Evolutionary conservation across 2,329 filamentous ascomycete species (phyloP).

Genomic region (Pseudocercospora crystallina): DNA sequence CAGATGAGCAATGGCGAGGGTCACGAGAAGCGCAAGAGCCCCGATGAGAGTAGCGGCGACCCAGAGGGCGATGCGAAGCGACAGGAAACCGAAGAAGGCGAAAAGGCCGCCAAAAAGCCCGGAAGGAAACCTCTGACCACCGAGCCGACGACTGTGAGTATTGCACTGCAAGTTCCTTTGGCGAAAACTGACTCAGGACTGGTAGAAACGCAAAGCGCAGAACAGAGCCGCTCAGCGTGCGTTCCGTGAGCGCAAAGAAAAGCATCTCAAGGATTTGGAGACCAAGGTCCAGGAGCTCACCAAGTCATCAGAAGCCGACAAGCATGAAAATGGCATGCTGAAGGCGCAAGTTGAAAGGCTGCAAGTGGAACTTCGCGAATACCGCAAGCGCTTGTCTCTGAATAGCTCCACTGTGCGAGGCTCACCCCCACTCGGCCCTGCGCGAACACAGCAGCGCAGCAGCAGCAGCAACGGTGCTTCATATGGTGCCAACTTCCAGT

Average conservation of each 20-base stretch:
- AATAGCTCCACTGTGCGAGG: slow-evolving; percentile 49
- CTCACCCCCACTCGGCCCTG: slow-evolving; percentile 47
- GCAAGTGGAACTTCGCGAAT: slow-evolving; percentile 80
- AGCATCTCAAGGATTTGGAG: slow-evolving; percentile 82
- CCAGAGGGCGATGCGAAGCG: slow-evolving; percentile 70
- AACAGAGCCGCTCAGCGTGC: slow-evolving; percentile 90
- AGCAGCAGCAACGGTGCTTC: slow-evolving; percentile 25
- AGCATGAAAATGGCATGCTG: slow-evolving; percentile 79
- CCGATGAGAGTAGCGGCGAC: slow-evolving; percentile 63
- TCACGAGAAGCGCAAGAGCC: slow-evolving; percentile 71
- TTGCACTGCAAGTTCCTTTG: no score
- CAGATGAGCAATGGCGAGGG: slow-evolving; percentile 43
- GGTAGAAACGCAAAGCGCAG: slow-evolving; percentile 89
- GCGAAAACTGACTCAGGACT: no score
- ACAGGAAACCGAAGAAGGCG: slow-evolving; percentile 76
- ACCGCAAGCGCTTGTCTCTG: slow-evolving; percentile 79
- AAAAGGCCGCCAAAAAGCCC: slow-evolving; percentile 90
- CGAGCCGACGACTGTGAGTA: slow-evolving; percentile 89
- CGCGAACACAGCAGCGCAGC: slow-evolving; percentile 27
- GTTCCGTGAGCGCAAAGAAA: slow-evolving; percentile 93
- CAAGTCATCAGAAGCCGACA: slow-evolving; percentile 78
- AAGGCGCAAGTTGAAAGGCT: slow-evolving; percentile 87
- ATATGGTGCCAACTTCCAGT: slow-evolving; percentile 71
- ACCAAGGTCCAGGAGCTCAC: slow-evolving; percentile 66
- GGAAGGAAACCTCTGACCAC: slow-evolving; percentile 93